A percentile compares a stretch with the other conserved stretches of the same genome.
Evolutionary conservation across 352 stramenopile species (phyloP).

Genomic region (Stephanocyclus meneghinianus): DNA sequence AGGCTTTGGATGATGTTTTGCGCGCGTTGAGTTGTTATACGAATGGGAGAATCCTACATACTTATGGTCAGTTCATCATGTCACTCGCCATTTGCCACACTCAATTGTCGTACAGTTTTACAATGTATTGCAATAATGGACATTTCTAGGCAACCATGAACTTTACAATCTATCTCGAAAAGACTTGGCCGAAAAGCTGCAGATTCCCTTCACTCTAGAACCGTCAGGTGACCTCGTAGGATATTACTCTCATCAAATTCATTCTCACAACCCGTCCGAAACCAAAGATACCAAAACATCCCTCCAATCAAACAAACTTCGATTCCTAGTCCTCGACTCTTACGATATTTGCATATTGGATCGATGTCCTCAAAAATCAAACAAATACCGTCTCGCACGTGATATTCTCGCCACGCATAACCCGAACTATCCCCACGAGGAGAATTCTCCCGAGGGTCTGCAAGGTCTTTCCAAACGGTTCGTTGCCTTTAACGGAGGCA

Average conservation of each 20-base stretch:
- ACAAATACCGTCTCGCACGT: conserved; percentile 58
- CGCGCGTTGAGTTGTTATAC: conserved; percentile 58
- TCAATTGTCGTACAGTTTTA: neutral
- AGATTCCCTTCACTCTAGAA: conserved; percentile 74
- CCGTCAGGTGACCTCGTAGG: conserved; percentile 63
- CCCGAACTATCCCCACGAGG: conserved; percentile 67
- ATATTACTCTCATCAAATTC: conserved; percentile 59
- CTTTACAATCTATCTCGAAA: conserved; percentile 78
- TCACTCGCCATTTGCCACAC: neutral
- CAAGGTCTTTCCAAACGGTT: conserved; percentile 63
- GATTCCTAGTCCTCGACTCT: conserved; percentile 74
- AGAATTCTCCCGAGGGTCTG: conserved; percentile 77
- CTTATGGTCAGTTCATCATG: conserved; percentile 50
- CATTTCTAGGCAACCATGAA: conserved; percentile 72
- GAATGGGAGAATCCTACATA: conserved; percentile 64
- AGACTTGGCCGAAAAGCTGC: conserved; percentile 55
- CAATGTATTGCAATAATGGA: neutral
- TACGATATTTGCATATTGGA: conserved; percentile 73
- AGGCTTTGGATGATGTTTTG: conserved; percentile 61
- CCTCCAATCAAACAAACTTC: conserved; percentile 26
- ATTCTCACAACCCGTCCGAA: conserved; percentile 2
- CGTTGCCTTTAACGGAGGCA: conserved; percentile 78
- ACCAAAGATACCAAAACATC: conserved; percentile 8
- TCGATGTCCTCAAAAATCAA: conserved; percentile 54
- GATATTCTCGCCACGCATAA: conserved; percentile 68